phyloP scores from a whole-genome alignment of 495 filamentous ascomycete genomes.

The Podospora didyma region DNA sequence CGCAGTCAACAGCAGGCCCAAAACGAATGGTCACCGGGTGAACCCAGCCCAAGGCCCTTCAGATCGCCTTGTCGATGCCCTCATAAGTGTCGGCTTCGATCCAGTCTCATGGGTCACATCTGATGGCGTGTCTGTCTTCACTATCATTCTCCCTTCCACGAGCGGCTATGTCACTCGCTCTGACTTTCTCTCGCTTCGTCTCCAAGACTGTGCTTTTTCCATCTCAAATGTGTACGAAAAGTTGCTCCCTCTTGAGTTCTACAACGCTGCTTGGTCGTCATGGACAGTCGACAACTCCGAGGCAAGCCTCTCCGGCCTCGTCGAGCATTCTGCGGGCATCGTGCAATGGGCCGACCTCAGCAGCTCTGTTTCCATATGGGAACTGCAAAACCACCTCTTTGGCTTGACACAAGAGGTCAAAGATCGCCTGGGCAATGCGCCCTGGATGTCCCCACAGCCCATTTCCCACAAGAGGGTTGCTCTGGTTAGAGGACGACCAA shows the following conservation, averaged over 20 bases:
- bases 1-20: no score
- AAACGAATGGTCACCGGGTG: no score
- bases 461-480: conserved; percentile 29
- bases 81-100: conserved; percentile 11
- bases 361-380: conserved; percentile 6
- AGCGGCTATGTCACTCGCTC: conserved; percentile 17
- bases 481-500: conserved; percentile 35
- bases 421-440: conserved; percentile 15
- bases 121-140: conserved; percentile 13
- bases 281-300: neutral
- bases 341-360: conserved; percentile 22
- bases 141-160: conserved; percentile 15
- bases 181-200: conserved; percentile 20
- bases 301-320: conserved; percentile 2
- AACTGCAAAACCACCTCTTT: conserved; percentile 9
- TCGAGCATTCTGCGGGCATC: conserved; percentile 19
- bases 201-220: conserved; percentile 20
- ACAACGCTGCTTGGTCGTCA: neutral
- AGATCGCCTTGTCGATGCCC: conserved; percentile 3
- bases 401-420: conserved; percentile 16
- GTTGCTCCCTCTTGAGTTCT: conserved; percentile 10
- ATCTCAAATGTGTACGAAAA: conserved; percentile 12
- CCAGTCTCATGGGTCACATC: conserved; percentile 1
- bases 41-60: neutral
- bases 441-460: conserved; percentile 24